Conservation (phyloP, 192 early-diverging fungal species). For the Coemansia sp. region DNA sequence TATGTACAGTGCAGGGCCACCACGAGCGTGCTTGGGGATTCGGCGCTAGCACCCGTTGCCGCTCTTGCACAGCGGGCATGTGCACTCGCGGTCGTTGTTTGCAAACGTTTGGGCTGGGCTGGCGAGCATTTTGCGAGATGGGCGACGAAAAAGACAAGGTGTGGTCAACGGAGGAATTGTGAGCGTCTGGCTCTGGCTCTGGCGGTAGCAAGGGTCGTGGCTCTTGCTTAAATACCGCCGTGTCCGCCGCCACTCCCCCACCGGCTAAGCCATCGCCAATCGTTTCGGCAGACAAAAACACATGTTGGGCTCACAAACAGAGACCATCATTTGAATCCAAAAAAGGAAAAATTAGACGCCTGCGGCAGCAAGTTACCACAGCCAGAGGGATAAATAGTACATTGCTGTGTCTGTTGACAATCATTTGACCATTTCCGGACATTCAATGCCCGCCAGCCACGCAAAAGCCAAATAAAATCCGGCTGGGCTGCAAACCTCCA, state of each 20-base stretch:
- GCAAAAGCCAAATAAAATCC: conserved; percentile 4
- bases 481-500: conserved; percentile 18
- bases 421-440: conserved; percentile 29
- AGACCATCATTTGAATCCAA: neutral
- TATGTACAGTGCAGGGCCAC: conserved; percentile 8
- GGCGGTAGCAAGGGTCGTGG: neutral
- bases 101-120: neutral
- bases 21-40: neutral
- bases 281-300: neutral
- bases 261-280: neutral
- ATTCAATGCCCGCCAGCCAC: neutral
- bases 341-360: neutral
- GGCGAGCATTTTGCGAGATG: neutral
- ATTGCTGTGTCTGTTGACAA: neutral
- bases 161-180: neutral
- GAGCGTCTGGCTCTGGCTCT: too few species aligned
- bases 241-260: neutral
- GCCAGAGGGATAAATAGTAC: neutral
- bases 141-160: neutral
- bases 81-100: conserved; percentile 26
- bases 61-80: conserved; percentile 30
- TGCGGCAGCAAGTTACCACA: neutral
- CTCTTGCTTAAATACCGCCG: neutral
- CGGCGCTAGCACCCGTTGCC: conserved; percentile 7
- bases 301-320: neutral